Evolutionary conservation across 108 stramenopile species (phyloP).

Genomic region (Cyclotella atomus): DNA sequence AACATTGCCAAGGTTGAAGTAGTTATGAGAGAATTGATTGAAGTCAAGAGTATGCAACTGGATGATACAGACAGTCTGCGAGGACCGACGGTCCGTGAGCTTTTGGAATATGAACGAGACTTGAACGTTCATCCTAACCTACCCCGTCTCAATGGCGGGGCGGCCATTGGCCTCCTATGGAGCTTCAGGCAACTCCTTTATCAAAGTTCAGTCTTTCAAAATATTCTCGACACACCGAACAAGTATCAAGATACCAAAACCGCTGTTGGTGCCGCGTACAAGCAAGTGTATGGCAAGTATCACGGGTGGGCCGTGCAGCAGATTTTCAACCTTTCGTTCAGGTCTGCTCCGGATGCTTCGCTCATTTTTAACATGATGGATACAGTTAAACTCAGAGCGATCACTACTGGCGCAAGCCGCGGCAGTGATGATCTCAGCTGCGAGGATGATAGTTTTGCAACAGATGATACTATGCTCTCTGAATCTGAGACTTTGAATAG

Average conservation of each 20-base stretch:
- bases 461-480: not conserved
- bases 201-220: conserved; percentile 64
- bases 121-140: conserved; percentile 53
- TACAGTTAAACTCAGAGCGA: conserved; percentile 51
- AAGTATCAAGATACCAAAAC: conserved; percentile 36
- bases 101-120: conserved; percentile 60
- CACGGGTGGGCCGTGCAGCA: conserved; percentile 79
- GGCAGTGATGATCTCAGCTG: not conserved
- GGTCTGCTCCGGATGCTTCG: conserved; percentile 62
- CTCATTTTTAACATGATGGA: conserved; percentile 67
- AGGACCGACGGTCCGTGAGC: conserved; percentile 61
- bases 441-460: not conserved
- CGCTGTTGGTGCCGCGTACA: conserved; percentile 68
- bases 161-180: conserved; percentile 77
- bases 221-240: conserved; percentile 52
- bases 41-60: conserved; percentile 10
- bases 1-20: conserved; percentile 76
- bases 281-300: conserved; percentile 64
- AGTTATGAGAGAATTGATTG: conserved; percentile 61
- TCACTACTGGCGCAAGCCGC: conserved; percentile 28
- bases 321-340: conserved; percentile 70
- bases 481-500: not conserved
- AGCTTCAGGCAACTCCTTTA: conserved; percentile 66
- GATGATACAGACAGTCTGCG: not conserved
- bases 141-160: conserved; percentile 65